Evolutionary conservation across 1,284 basidiomycete genomes (phyloP), one percentile per base, ranked within the genome.

Genomic region (Naganishia sp.): DNA sequence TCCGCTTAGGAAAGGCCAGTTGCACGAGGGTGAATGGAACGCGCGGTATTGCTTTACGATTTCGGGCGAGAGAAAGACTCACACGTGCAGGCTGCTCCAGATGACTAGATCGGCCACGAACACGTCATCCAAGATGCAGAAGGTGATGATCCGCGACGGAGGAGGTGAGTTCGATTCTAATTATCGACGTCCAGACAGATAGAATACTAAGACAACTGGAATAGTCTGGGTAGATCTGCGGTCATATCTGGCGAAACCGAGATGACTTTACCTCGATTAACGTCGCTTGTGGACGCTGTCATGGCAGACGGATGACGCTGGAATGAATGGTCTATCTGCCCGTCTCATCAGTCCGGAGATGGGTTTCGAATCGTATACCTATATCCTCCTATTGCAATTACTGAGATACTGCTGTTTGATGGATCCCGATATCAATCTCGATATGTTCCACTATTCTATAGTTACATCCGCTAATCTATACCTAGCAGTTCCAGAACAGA

Each of bases 401-500:
- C 43, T 6, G n/a, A 45, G 43, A 45, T 45, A 45, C 43, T 45
- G 43, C 2, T 45, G 15, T 15, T 3, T 45, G 43, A 3, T n/a
- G 43, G 15, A n/a, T n/a, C 23, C 9, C 45, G 45, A 18, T 46
- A 23, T 18, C 10, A 39, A 39, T 39, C 36, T 2, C 7, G 10
- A 7, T 10, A 13, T 39, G 7, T 39, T 39, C 36, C 9, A 13
- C 36, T 39, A 13, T 13, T 39, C 36, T 39, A 39, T 39, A 39
- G 7, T 39, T 7, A 2, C 7, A 39, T 13, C 36, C 13, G 43
- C 45, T 46, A n/a, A n/a, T 15, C 45, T 23, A 15, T 39, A 18
- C n/a, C 46, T 61, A 61, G 45, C 59, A 61, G 69, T 80, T 80
- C 79, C 87, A 87, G 80, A 92, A 94, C 76, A 92, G 89, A 72